Base-by-base conservation (phyloP, 306 rosid species). In the Nissolia schottii region DNA sequence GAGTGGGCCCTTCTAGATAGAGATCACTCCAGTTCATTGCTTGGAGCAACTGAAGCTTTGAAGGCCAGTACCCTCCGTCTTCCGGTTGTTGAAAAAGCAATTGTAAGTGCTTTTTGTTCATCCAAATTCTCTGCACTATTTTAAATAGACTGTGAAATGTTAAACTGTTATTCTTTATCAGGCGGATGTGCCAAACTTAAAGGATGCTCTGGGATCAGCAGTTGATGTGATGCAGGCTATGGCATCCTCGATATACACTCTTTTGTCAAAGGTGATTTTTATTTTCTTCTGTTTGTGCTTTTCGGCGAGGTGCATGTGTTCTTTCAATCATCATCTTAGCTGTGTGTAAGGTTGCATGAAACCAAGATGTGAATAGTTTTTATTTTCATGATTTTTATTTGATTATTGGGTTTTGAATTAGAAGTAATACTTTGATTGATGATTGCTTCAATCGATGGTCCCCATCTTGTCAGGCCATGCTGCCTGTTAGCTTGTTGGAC, bases 41-140 rank as follows among this genome's bases (percentile, higher is more conserved):
- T 88, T 72, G 99, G 97, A 84, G 99, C 97, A 73, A 95, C 89
- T 62, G 96, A 95, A 81, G 96, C 99, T 68, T 90, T 95, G 90
- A 90, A 79, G 77, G 99, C 99, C 85, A 95, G 97, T 80, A 95
- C 91, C 28, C 96, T 95, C 67, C 97, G 99, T 49, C 96, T 95
- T 81, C 99, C 99, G 0, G 87, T 95, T 73, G 89, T 81, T 80
- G 97, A 93, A 81, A 91, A 88, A 84, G 87, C 99, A 81, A 70
- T 75, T 3, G 99, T 95, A 85, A 43, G 90, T 81, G 65, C 57
- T 76, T 51, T 68, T 53, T 70, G 53, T 40, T 3, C 14, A 41
- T 60, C 64, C 35, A 5, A 29, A 61, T 48, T 23, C 35, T 46
- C 32, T 0, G 15, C 51, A 60, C 31, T 31, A 32, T 32, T 63